Conservation (phyloP, 176 grass and related monocot genomes). For the Oryza officinalis region DNA sequence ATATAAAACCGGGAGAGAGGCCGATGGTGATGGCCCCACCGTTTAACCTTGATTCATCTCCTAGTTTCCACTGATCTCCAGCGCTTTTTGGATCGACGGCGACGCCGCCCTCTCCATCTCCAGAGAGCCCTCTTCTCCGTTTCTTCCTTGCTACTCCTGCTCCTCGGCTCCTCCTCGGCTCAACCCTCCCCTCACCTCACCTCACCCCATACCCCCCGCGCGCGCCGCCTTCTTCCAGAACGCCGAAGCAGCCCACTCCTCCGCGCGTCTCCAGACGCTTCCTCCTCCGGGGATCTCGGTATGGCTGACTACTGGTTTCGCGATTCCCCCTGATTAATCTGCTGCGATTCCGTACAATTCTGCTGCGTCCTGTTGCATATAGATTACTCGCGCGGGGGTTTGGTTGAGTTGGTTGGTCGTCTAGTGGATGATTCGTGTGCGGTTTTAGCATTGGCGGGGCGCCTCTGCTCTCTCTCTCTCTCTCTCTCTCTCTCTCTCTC, state of each 20-base stretch:
- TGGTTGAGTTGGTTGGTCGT: not conserved
- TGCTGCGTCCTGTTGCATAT: not conserved
- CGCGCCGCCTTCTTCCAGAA: not conserved
- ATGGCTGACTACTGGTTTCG: not conserved
- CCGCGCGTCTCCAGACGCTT: not conserved
- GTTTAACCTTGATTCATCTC: not conserved
- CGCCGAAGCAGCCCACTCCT: no score
- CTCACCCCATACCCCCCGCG: not conserved
- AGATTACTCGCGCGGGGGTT: constrained; percentile 10
- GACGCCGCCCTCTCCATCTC: not conserved
- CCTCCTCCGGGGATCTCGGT: not conserved
- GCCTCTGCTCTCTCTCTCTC: not conserved
- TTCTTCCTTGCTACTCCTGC: not conserved
- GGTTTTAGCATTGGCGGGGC: not conserved
- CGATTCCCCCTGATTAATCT: not conserved
- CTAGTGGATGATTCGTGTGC: not conserved
- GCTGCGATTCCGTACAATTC: not conserved
- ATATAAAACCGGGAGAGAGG: not conserved
- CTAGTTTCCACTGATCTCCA: not conserved
- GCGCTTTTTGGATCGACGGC: not conserved
- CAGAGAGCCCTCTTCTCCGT: not conserved
- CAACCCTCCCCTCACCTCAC: not conserved
- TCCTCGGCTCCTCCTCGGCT: no score
- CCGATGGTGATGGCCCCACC: not conserved
- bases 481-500: not conserved